Conservation (phyloP, 2,329 filamentous ascomycete species). For the Sarocladiaceae sp. region DNA sequence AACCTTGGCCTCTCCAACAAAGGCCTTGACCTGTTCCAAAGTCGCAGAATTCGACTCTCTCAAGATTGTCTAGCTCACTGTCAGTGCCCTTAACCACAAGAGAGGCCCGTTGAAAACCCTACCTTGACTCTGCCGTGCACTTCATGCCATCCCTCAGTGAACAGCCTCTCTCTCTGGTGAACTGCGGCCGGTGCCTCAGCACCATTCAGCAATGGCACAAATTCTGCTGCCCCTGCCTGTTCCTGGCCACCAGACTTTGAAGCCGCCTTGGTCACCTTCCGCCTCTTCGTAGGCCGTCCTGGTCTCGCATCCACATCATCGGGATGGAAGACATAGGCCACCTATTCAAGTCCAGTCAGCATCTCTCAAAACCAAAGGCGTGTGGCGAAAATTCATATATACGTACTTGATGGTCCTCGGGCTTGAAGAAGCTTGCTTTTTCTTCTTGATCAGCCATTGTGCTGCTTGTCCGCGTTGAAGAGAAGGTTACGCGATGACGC, state of each 20-base stretch:
- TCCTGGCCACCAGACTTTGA: slow-evolving; percentile 12
- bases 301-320: slow-evolving; percentile 30
- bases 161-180: slow-evolving; percentile 53
- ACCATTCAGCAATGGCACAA: slow-evolving; percentile 51
- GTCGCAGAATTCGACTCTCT: slow-evolving; percentile 58
- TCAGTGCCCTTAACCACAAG: slow-evolving; percentile 2
- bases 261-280: slow-evolving; percentile 44
- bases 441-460: slow-evolving; percentile 9
- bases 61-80: slow-evolving; percentile 43
- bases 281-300: slow-evolving; percentile 49
- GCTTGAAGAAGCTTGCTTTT: slow-evolving; percentile 20
- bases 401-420: slow-evolving; percentile 42
- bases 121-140: slow-evolving; percentile 60
- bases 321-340: slow-evolving; percentile 59
- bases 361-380: background rate
- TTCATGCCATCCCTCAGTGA: slow-evolving; percentile 58
- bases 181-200: slow-evolving; percentile 45
- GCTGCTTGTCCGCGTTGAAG: background rate
- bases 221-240: slow-evolving; percentile 28
- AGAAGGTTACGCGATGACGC: background rate
- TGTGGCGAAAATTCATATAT: background rate
- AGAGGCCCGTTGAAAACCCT: slow-evolving; percentile 18
- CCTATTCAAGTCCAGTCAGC: slow-evolving; percentile 32
- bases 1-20: slow-evolving; percentile 40
- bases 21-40: slow-evolving; percentile 52